These are phyloP conservation scores for Orobanche coerulescens DNA, from an alignment of 257 asterid species.

Conservation along the genomic window DNA sequence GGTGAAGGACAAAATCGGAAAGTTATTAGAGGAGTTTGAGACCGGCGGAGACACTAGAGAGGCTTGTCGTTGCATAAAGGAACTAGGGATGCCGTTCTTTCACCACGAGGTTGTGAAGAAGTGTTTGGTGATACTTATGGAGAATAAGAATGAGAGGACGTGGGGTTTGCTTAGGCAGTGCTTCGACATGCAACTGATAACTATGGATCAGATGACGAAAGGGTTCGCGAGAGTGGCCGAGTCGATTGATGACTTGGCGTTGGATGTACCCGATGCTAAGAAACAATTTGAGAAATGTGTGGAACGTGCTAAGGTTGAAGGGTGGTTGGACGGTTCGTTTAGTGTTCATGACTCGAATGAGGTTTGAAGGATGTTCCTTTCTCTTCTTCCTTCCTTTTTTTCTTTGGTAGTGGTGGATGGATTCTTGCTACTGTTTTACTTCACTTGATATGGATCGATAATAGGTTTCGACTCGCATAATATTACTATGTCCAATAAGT, in stretches of 20 bases:
- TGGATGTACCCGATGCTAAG: constrained; percentile 87
- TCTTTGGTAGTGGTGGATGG: too few relatives aligned
- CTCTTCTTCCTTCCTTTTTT: too few relatives aligned
- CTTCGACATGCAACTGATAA: constrained; percentile 64
- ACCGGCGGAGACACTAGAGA: constrained; percentile 79
- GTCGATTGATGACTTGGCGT: constrained; percentile 72
- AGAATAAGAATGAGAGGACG: constrained; percentile 57
- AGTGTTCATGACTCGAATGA: constrained; percentile 27
- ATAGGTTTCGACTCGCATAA: too few relatives aligned
- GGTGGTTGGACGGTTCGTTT: constrained; percentile 68
- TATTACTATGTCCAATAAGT: too few relatives aligned
- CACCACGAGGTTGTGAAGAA: constrained; percentile 93
- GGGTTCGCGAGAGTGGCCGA: constrained; percentile 68
- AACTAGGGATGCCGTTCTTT: constrained; percentile 84
- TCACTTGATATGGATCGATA: too few relatives aligned
- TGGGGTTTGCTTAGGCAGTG: constrained; percentile 65
- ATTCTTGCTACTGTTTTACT: too few relatives aligned
- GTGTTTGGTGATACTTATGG: constrained; percentile 55
- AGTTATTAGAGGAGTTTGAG: constrained; percentile 59
- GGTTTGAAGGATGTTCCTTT: constrained; percentile 22
- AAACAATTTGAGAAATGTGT: constrained; percentile 44
- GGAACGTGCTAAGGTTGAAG: constrained; percentile 46
- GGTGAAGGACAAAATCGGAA: constrained; percentile 72
- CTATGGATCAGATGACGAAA: constrained; percentile 69
- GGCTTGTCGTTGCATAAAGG: constrained; percentile 86